A percentile compares a stretch with the other conserved stretches of the same genome.
phyloP scores from a whole-genome alignment of 2,329 filamentous ascomycete genomes.

The Xylaria multiplex region DNA sequence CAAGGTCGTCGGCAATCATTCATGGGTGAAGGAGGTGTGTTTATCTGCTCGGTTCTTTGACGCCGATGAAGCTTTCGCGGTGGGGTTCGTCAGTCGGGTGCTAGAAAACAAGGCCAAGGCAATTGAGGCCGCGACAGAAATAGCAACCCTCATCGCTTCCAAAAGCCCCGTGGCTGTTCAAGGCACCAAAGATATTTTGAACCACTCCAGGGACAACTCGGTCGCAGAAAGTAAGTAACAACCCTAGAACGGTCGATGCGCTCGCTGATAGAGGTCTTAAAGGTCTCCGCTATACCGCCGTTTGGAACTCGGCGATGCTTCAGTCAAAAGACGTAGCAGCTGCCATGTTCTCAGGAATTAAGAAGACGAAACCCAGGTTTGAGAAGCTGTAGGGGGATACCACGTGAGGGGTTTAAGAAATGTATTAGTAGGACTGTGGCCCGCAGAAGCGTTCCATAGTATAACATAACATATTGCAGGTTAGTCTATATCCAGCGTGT shows the following conservation, averaged over 20 bases:
- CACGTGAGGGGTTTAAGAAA: neutral
- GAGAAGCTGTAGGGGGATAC: slow-evolving; percentile 73
- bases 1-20: slow-evolving; percentile 74
- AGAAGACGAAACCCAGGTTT: slow-evolving; percentile 83
- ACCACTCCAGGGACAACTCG: slow-evolving; percentile 74
- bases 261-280: slow-evolving; percentile 36
- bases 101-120: slow-evolving; percentile 56
- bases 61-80: slow-evolving; percentile 73
- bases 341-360: slow-evolving; percentile 78
- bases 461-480: neutral
- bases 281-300: slow-evolving; percentile 81
- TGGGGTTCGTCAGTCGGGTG: slow-evolving; percentile 76
- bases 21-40: slow-evolving; percentile 83
- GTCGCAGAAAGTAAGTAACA: slow-evolving; percentile 75
- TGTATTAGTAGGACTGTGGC: slow-evolving; percentile 25
- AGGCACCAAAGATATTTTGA: slow-evolving; percentile 48
- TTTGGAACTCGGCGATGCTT: slow-evolving; percentile 87
- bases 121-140: slow-evolving; percentile 43
- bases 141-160: slow-evolving; percentile 66
- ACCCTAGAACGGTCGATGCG: slow-evolving; percentile 6
- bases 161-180: slow-evolving; percentile 79
- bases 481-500: neutral
- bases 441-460: slow-evolving; percentile 5
- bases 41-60: slow-evolving; percentile 76
- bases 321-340: slow-evolving; percentile 81